These are phyloP conservation scores for Claviceps digitariae DNA, from an alignment of 2,329 filamentous ascomycete species.

Conservation along the genomic window DNA sequence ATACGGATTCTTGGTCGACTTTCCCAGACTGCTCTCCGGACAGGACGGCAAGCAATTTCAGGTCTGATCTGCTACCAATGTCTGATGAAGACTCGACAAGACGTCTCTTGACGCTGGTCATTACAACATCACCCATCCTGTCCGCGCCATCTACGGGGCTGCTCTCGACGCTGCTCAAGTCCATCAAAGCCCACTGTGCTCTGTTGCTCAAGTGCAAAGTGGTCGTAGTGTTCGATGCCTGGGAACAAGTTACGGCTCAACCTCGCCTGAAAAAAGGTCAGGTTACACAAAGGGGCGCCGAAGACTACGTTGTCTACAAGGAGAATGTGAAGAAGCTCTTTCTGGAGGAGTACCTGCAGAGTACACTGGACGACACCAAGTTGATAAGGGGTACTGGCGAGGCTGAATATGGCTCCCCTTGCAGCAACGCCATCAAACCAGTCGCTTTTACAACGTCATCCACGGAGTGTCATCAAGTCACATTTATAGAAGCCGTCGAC, in stretches of 20 bases:
- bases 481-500: constrained; percentile 32
- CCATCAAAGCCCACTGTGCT: constrained; percentile 30
- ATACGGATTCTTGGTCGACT: background rate
- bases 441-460: background rate
- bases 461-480: constrained; percentile 24
- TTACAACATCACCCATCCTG: constrained; percentile 42
- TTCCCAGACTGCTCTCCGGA: background rate
- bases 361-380: background rate
- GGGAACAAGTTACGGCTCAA: constrained; percentile 29
- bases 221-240: constrained; percentile 39
- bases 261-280: constrained; percentile 40
- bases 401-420: constrained; percentile 35
- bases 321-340: constrained; percentile 29
- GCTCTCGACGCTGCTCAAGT: constrained; percentile 30
- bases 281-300: constrained; percentile 32
- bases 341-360: constrained; percentile 9
- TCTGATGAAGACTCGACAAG: background rate
- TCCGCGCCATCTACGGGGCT: constrained; percentile 40
- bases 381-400: constrained; percentile 13
- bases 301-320: constrained; percentile 29
- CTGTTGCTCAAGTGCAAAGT: constrained; percentile 27
- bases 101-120: constrained; percentile 20
- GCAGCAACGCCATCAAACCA: constrained; percentile 17
- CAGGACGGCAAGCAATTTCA: background rate
- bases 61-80: background rate